Percentiles rank a stretch among this genome's conserved stretches.
phyloP scores from a whole-genome alignment of 495 filamentous ascomycete species.

The Penicillium atrosanguineum region DNA sequence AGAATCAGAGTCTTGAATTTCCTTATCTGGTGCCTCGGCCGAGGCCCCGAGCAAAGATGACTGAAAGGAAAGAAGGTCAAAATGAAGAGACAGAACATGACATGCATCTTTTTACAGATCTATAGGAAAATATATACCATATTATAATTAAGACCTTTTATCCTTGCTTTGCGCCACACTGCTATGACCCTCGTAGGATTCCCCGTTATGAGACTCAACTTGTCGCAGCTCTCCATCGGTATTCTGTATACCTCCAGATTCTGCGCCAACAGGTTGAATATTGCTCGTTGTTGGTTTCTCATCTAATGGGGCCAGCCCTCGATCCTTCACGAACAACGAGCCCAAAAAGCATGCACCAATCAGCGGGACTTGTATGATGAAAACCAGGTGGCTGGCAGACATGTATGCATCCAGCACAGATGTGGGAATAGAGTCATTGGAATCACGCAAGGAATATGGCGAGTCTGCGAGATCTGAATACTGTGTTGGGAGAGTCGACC shows the following conservation, averaged over 20 bases:
- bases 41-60: not conserved
- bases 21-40: not conserved
- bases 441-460: not conserved
- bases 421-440: not conserved
- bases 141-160: not conserved
- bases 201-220: not conserved
- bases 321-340: constrained; percentile 3
- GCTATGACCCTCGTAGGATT: not conserved
- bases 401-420: constrained; percentile 1
- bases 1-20: not conserved
- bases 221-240: not conserved
- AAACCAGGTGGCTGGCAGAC: constrained; percentile 2
- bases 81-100: not conserved
- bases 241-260: not conserved
- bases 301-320: constrained; percentile 1
- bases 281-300: not conserved
- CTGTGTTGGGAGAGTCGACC: constrained; percentile 19
- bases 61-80: no score
- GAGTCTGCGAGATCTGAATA: constrained; percentile 1
- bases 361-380: not conserved
- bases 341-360: not conserved
- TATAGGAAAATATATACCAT: not conserved
- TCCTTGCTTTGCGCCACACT: not conserved
- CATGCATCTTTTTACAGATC: not conserved
- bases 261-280: not conserved